phyloP scores from a whole-genome alignment of 495 filamentous ascomycete genomes.

The Trypethelium eluteriae region DNA sequence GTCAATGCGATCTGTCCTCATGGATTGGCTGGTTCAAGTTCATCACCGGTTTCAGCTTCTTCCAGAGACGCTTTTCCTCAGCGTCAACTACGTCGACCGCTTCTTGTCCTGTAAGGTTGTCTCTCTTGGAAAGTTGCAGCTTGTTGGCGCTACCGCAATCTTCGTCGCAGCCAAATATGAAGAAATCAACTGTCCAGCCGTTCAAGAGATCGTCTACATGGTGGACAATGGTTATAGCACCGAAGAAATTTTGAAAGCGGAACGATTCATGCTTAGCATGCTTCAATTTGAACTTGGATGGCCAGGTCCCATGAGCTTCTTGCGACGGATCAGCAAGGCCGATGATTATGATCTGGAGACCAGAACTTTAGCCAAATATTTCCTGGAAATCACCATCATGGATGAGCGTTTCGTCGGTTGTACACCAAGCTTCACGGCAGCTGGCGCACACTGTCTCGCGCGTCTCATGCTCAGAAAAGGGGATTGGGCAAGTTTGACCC shows the following conservation, averaged over 20 bases:
- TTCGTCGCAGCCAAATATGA: conserved; percentile 97
- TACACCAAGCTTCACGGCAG: conserved; percentile 81
- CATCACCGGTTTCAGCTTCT: conserved; percentile 84
- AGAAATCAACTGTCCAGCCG: conserved; percentile 92
- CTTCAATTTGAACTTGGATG: conserved; percentile 90
- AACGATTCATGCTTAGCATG: conserved; percentile 96
- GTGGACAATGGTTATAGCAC: conserved; percentile 81
- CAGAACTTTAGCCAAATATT: conserved; percentile 94
- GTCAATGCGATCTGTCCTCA: conserved; percentile 95
- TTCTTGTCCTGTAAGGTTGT: conserved; percentile 93
- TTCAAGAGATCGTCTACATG: conserved; percentile 96
- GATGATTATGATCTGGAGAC: conserved; percentile 97
- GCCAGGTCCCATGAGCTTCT: conserved; percentile 97
- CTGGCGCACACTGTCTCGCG: conserved; percentile 90
- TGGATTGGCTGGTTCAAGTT: conserved; percentile 97
- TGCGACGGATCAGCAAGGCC: conserved; percentile 93
- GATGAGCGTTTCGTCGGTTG: conserved; percentile 93
- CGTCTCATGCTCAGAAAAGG: conserved; percentile 82
- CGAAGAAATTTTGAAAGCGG: conserved; percentile 93
- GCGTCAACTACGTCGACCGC: conserved; percentile 91
- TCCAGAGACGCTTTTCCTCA: conserved; percentile 89
- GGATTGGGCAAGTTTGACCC: conserved; percentile 66
- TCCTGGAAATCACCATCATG: conserved; percentile 93
- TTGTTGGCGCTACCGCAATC: conserved; percentile 92
- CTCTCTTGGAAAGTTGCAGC: conserved; percentile 86